Base-by-base conservation (phyloP, 306 rosid genomes). In the Ammopiptanthus mongolicus region DNA sequence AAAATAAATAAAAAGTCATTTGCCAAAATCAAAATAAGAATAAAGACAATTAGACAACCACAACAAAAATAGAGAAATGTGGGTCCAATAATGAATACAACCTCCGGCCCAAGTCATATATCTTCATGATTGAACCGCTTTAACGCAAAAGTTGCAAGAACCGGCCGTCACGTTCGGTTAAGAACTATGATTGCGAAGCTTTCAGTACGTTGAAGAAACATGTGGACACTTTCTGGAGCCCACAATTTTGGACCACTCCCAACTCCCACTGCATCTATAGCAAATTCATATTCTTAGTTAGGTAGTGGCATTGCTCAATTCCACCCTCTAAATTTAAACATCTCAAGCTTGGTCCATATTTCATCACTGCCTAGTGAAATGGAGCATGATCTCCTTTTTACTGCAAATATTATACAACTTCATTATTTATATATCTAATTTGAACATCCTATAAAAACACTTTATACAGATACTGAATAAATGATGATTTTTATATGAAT, bases 171-270 rank as follows among this genome's bases (percentile, higher is more conserved):
- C 42, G 29, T 52, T 67, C 3, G 33, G 78, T 65, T 37, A 25
- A 64, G 50, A 14, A 31, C 55, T 18, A 44, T 74, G 75, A 83
- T 47, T 11, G 76, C 28, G 15, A 73, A 71, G 68, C 79, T 57
- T 79, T 48, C 71, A 28, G 4, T 29, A 5, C 17, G 19, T 46
- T 4, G 15, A 71, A 65, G 69, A 28, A 76, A 58, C 23, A 73
- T 58, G 19, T 12, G 42, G 18, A 44, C 57, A 18, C 53, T 63
- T 6, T 21, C 2, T 73, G 77, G 73, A 78, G 48, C 78, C 80
- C 77, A 80, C 84, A 76, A 33, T n/a, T 65, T 50, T 80, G 74
- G 75, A 78, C 83, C 77, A 41, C n/a, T 18, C 23, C 44, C 70
- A 46, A 18, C 47, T 25, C 46, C 55, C 62, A 6, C 59, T 31